Evolutionary conservation across 768 basidiomycete genomes (phyloP), one percentile per base, ranked within the genome.

Genomic region (Kwoniella shandongensis): DNA sequence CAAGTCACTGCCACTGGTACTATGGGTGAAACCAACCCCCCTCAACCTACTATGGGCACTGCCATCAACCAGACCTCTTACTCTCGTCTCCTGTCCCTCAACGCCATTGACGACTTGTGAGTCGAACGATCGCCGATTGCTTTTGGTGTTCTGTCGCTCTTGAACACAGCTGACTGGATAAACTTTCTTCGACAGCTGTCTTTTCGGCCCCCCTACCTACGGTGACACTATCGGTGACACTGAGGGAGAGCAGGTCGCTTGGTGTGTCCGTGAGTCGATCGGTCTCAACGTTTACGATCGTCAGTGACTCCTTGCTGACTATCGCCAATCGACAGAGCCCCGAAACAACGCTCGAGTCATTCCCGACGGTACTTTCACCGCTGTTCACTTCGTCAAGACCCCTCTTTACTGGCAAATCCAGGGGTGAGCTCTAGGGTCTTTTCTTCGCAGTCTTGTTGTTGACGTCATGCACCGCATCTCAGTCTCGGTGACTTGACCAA

Each of bases 401-500:
- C 78, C 78, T 4, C 69, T 79, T 22, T 81, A 80, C 65, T 74
- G 77, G 46, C 80, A 81, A 62, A 70, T 78, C 49, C 59, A 60
- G 55, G 67, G 65, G 56, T 67, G 38, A 52, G 63, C 50, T 1
- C 22, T 15, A 29, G 26, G 15, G 22, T 36, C 22, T 25, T 30
- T 36, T 11, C 22, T 26, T 44, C 7, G 42, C 29, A n/a, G 32
- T 32, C 23, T 18, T 15, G 15, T 49, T 11, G 44, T 18, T 38
- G 35, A 41, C 27, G n/a, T 1, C 22, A 32, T n/a, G 2, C 38
- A 25, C 13, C 18, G 18, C 55, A n/a, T 20, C 3, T n/a, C 26
- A 88, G 85, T 79, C 58, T 63, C 23, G 79, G 79, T 25, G 79
- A 80, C 63, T 71, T 80, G 27, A 79, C 78, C 46, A 76, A 72